Base-by-base conservation (phyloP, 352 stramenopile species). In the Phytophthora pini region DNA sequence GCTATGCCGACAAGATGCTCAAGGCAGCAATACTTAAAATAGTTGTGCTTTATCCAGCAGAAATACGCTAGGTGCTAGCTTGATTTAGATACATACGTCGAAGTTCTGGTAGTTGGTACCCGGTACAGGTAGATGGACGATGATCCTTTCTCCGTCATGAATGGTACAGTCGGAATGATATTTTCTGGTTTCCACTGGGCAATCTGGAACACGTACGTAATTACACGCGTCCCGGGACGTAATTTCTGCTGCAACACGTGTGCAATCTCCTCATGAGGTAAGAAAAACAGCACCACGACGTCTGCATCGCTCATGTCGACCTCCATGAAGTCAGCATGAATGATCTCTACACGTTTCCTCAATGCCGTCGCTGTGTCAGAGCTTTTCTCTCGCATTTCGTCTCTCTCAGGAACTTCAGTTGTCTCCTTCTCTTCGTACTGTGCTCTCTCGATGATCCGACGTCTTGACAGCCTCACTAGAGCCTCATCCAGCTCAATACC, bases 191-290 rank as follows among this genome's bases (percentile, higher is more conserved):
- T 63, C 82, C 82, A 91, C 56, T 86, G 68, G 31, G 36, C 48
- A 61, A 92, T 92, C 61, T 76, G 66, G 52, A 90, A 92, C 13
- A 90, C 83, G 60, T 92, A 90, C 3, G 83, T 92, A 52, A 90
- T 53, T 17, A 90, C 73, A 8, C 80, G 69, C 26, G 76, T 79
- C 4, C 79, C 83, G 0, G 75, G 46, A 1, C 63, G 53, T 10
- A 88, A 59, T 40, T 87, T 84, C 22, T 51, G 34, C 15, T 68
- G 43, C 17, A 90, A 52, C 27, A 64, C 56, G 4, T 22, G 10
- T 6, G 77, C 77, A 17, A 87, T 81, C 6, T 87, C 65, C 8
- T 61, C 49, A 24, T 89, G 83, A 6, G 83, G 83, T 10, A 92
- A 60, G 57, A 92, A 92, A 56, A 92, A 92, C 1, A 92, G 61